Percentiles rank a stretch among this genome's conserved stretches.
Conservation (phyloP, 345 rosid genomes). For the Syzygium aromaticum region DNA sequence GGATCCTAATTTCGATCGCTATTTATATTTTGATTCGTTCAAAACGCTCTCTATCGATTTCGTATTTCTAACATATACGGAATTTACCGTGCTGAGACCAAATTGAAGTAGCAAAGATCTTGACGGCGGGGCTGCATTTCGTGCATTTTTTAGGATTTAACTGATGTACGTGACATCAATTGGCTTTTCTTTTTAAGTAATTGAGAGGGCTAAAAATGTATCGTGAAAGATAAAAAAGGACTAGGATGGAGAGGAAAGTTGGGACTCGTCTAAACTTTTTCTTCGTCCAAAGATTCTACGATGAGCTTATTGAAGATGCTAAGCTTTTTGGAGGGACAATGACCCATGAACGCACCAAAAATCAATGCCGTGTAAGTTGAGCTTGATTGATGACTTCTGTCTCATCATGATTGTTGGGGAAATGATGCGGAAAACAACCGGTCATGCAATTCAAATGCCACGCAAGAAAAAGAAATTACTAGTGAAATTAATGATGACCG, state of each 20-base stretch:
- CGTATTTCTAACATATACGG: rapidly evolving
- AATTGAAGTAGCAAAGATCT: neutral
- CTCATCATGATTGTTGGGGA: neutral
- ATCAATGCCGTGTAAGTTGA: neutral
- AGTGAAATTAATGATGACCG: neutral
- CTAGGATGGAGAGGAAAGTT: neutral
- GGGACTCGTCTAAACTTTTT: neutral
- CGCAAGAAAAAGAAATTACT: neutral
- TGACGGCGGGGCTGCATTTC: rapidly evolving
- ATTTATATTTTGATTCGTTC: neutral
- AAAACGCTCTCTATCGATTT: rapidly evolving
- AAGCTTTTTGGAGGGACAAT: neutral
- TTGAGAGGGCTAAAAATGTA: neutral
- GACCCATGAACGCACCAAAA: neutral
- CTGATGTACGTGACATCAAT: rapidly evolving
- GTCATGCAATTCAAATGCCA: neutral
- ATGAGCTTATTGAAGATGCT: neutral
- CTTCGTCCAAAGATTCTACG: neutral
- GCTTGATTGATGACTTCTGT: neutral
- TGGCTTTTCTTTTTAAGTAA: neutral
- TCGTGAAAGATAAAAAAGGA: neutral
- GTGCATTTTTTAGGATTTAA: neutral
- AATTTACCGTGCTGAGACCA: neutral
- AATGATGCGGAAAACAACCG: neutral
- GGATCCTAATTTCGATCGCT: neutral